Percentiles rank a stretch among this genome's conserved stretches.
Evolutionary conservation across 345 rosid genomes (phyloP).

Genomic region (Pseudoturritis turrita): DNA sequence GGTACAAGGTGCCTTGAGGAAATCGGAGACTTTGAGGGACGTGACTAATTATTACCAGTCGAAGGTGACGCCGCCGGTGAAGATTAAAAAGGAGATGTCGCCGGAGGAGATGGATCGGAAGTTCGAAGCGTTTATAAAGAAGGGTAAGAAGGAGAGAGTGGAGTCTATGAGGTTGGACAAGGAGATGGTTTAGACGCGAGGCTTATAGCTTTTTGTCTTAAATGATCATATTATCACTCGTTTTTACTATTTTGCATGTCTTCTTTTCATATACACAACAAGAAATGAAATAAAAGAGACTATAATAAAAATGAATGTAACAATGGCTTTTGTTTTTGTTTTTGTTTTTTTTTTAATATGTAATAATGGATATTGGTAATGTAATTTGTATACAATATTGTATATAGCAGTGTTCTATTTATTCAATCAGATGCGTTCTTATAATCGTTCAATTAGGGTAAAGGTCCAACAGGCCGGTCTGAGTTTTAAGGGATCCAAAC

Average conservation of each 20-base stretch:
- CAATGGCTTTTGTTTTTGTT: too few species aligned
- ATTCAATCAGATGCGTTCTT: too few species aligned
- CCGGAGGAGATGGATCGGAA: conserved; percentile 80
- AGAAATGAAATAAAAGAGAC: neutral
- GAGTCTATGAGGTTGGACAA: conserved; percentile 52
- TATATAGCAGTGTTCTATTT: too few species aligned
- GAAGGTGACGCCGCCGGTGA: conserved; percentile 14
- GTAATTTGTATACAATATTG: too few species aligned
- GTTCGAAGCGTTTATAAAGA: conserved; percentile 73
- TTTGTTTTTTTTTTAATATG: too few species aligned
- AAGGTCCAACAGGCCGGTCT: too few species aligned
- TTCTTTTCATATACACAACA: neutral
- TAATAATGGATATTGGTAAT: too few species aligned
- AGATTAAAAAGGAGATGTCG: conserved; percentile 48
- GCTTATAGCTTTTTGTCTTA: neutral
- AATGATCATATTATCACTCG: neutral
- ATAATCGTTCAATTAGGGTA: too few species aligned
- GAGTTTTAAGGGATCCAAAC: too few species aligned
- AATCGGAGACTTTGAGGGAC: conserved; percentile 65
- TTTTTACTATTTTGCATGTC: neutral
- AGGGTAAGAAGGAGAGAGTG: conserved; percentile 64
- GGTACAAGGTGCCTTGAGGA: conserved; percentile 29
- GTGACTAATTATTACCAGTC: conserved; percentile 42
- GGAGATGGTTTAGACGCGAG: conserved; percentile 17
- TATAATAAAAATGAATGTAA: too few species aligned